Evolutionary conservation across 2,329 filamentous ascomycete genomes (phyloP).

Genomic region (Microsporum canis): DNA sequence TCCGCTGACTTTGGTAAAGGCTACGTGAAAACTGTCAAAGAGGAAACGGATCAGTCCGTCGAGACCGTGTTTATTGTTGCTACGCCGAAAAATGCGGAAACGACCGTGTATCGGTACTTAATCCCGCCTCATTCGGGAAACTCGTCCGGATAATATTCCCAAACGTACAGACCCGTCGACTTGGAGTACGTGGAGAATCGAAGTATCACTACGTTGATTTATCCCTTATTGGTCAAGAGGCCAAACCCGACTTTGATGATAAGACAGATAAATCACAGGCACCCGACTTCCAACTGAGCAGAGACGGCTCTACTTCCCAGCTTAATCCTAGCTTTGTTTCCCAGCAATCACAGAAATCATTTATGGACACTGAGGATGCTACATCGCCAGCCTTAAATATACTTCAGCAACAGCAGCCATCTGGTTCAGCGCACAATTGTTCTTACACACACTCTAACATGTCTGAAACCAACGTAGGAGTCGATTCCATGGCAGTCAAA

Average conservation of each 20-base stretch:
- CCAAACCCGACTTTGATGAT: constrained; percentile 19
- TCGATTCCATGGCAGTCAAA: constrained; percentile 15
- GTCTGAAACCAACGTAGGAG: constrained; percentile 3
- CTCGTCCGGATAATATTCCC: constrained; percentile 93
- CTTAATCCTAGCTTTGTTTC: neutral
- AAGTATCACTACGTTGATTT: constrained; percentile 80
- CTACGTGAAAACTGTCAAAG: constrained; percentile 38
- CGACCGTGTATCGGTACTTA: constrained; percentile 86
- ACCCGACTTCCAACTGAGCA: neutral
- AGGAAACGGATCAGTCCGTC: constrained; percentile 59
- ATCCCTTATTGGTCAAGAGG: constrained; percentile 37
- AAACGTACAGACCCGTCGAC: constrained; percentile 78
- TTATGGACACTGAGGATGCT: neutral
- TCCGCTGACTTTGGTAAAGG: constrained; percentile 22
- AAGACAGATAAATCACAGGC: neutral
- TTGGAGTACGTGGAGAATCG: constrained; percentile 90
- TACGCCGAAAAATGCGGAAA: constrained; percentile 89
- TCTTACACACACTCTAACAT: neutral
- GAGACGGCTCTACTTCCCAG: neutral
- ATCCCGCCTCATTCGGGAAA: constrained; percentile 95
- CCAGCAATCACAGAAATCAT: neutral
- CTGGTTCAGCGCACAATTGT: neutral
- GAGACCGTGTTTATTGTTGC: constrained; percentile 87
- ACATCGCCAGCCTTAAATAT: neutral
- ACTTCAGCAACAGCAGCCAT: neutral